Base-by-base conservation (phyloP, 1,139 yeast species). In the Ogataea hybrid region DNA sequence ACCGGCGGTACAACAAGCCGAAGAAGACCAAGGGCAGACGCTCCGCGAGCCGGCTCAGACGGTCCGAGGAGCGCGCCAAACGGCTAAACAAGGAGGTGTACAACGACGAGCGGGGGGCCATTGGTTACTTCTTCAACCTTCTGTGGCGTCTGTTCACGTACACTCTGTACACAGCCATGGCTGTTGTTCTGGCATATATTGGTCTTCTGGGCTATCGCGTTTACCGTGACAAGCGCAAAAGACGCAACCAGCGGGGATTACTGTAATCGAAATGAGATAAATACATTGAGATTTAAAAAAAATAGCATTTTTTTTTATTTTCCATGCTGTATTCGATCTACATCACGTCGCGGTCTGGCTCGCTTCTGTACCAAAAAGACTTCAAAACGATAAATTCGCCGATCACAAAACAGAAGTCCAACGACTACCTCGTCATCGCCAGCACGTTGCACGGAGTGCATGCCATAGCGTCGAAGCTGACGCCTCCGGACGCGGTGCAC, bases 371-470 rank as follows among this genome's bases (percentile, higher is more conserved):
- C 64, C 96, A 87, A 56, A 75, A 78, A 41, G 95, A 88, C 54
- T 71, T 84, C 48, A 68, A 71, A 29, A 44, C 33, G 15, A 39
- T 35, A 5, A 47, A 46, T 3, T 74, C 79, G 2, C 82, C 80
- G 1, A 65, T 83, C 25, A 69, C 73, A 42, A 70, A 73, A 44
- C 73, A 89, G 47, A 70, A 81, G 7, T 85, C 96, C 27, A 92
- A 92, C 58, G 97, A 92, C 56, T 88, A 89, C 56, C 71, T 92
- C 34, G 95, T 92, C 27, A 66, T 94, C 29, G 97, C 98, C 0
- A 95, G 97, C 17, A 92, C 97, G 0, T 68, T 92, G 35, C 98
- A 92, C 56, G 94, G 96, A 27, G 95, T 92, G 6, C 96, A 90
- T 62, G 97, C 98, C n/a, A 84, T 90, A 49, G 85, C 95, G 1